These are phyloP conservation scores for Saksenaea vasiformis DNA, from an alignment of 371 early-diverging fungal genomes.

Conservation along the genomic window DNA sequence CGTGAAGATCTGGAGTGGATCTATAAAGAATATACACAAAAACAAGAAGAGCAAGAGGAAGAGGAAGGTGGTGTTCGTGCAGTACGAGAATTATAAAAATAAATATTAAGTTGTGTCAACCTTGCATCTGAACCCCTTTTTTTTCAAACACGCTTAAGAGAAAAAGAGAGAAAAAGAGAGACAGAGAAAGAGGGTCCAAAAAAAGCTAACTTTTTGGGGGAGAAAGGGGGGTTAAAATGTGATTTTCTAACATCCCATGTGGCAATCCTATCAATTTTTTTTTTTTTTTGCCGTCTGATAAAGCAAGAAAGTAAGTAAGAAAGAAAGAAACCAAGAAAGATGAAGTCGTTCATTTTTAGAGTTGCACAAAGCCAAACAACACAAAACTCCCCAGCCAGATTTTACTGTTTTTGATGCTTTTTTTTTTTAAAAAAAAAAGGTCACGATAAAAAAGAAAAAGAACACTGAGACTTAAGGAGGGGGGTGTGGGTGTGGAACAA, in stretches of 20 bases:
- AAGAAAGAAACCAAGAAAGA: neutral
- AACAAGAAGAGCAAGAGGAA: slow-evolving; percentile 1
- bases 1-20: slow-evolving; percentile 42
- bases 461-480: neutral
- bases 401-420: slow-evolving; percentile 7
- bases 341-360: neutral
- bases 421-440: slow-evolving; percentile 6
- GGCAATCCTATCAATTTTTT: too few relatives aligned
- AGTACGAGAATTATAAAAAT: neutral
- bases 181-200: neutral
- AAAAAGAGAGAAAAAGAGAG: neutral
- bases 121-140: neutral
- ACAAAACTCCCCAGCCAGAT: neutral
- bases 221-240: too few relatives aligned
- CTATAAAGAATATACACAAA: slow-evolving; percentile 19
- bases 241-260: too few relatives aligned
- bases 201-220: too few relatives aligned
- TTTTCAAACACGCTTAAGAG: neutral
- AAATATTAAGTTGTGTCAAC: slow-evolving; percentile 2
- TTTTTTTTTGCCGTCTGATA: neutral
- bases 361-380: slow-evolving; percentile 8
- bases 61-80: neutral
- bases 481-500: too few relatives aligned
- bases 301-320: neutral
- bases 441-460: slow-evolving; percentile 5